A percentile compares a stretch with the other conserved stretches of the same genome.
phyloP scores from a whole-genome alignment of 2,329 filamentous ascomycete species.

The Fusarium staphyleae region DNA sequence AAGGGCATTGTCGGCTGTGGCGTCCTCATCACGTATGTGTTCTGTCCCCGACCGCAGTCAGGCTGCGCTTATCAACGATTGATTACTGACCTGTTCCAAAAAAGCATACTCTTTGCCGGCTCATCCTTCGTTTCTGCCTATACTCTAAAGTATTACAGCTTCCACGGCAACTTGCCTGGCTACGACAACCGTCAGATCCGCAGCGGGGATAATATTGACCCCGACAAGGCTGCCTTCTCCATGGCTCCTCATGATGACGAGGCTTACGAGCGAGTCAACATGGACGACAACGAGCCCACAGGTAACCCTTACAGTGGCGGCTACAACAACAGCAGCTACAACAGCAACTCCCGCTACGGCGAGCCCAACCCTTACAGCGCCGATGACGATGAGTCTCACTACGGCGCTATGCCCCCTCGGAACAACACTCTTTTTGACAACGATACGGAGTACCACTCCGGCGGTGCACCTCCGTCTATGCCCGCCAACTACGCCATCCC shows the following conservation, averaged over 20 bases:
- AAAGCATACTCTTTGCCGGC: conserved; percentile 62
- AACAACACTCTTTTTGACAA: conserved; percentile 57
- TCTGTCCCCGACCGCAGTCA: background rate
- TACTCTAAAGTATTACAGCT: conserved; percentile 67
- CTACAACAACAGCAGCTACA: conserved; percentile 45
- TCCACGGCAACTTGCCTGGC: conserved; percentile 67
- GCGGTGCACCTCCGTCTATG: conserved; percentile 37
- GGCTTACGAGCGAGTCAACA: conserved; percentile 67
- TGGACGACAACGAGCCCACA: conserved; percentile 57
- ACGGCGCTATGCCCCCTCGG: conserved; percentile 48
- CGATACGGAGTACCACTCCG: conserved; percentile 57
- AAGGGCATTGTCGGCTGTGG: conserved; percentile 69
- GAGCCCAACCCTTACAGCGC: conserved; percentile 49
- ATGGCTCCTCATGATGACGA: conserved; percentile 72
- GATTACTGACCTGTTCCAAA: conserved; percentile 40
- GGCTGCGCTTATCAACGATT: background rate
- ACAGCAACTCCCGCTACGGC: conserved; percentile 46
- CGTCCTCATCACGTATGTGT: conserved; percentile 67
- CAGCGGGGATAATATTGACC: conserved; percentile 63
- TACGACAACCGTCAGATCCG: conserved; percentile 60
- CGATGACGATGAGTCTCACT: conserved; percentile 52
- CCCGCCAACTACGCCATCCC: conserved; percentile 38
- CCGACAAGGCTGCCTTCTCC: conserved; percentile 73
- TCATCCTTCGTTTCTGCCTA: conserved; percentile 65
- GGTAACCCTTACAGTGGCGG: conserved; percentile 37